Conservation (phyloP, 257 asterid species). For the Capsicum rhomboideum region DNA sequence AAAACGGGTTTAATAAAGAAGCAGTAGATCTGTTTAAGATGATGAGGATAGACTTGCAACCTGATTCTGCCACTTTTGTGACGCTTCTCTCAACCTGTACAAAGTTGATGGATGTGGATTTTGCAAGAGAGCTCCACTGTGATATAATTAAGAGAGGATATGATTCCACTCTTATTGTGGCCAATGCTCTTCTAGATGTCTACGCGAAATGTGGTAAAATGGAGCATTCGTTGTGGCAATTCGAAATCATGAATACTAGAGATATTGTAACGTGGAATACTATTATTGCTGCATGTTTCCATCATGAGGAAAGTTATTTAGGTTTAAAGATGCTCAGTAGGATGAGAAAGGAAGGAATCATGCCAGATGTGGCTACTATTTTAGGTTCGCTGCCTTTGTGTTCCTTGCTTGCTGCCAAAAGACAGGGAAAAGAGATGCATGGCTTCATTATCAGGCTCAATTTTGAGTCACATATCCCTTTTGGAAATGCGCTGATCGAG, state of each 20-base stretch:
- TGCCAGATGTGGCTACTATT: constrained; percentile 55
- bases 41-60: constrained; percentile 42
- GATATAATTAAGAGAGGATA: constrained; percentile 54
- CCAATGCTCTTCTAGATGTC: constrained; percentile 61
- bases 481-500: constrained; percentile 72
- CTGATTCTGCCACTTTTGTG: constrained; percentile 56
- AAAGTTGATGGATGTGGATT: constrained; percentile 18
- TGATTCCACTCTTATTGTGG: constrained; percentile 43
- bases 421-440: constrained; percentile 84
- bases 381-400: constrained; percentile 58
- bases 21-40: constrained; percentile 43
- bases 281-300: constrained; percentile 57
- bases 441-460: constrained; percentile 53
- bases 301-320: constrained; percentile 31
- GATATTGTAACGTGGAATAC: constrained; percentile 77
- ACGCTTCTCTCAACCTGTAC: constrained; percentile 45
- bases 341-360: constrained; percentile 57
- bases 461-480: constrained; percentile 36
- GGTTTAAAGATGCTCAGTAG: constrained; percentile 59
- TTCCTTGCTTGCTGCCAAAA: constrained; percentile 57
- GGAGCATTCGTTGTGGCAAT: constrained; percentile 53
- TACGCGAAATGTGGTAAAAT: constrained; percentile 59
- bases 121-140: constrained; percentile 48
- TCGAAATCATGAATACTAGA: constrained; percentile 51
- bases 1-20: constrained; percentile 34